A percentile compares a stretch with the other conserved stretches of the same genome.
Conservation (phyloP, 345 rosid species). For the Corymbia maculata region DNA sequence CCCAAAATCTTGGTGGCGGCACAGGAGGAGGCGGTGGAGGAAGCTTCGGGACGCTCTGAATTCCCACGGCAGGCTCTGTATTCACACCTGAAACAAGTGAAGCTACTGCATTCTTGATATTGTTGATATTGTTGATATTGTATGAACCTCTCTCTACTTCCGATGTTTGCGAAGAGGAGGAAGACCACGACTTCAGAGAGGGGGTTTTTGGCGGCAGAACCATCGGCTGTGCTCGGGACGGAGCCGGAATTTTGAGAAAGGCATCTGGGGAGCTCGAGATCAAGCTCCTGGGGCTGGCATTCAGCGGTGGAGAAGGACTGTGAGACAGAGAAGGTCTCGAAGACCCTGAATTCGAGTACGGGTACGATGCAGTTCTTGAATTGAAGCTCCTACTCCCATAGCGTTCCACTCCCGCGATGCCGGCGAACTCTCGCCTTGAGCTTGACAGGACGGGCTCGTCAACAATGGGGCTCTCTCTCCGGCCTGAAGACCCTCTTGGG, state of each 20-base stretch:
- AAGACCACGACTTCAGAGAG: constrained; percentile 8
- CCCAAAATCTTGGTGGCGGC: constrained; percentile 55
- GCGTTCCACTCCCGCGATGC: constrained; percentile 12
- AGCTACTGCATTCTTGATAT: neutral
- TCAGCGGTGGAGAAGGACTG: constrained; percentile 24
- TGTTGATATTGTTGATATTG: neutral
- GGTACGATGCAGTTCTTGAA: constrained; percentile 62
- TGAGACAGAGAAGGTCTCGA: constrained; percentile 35
- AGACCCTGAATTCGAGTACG: constrained; percentile 41
- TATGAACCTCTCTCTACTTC: neutral
- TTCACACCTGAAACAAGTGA: constrained; percentile 4
- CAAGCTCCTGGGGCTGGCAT: constrained; percentile 25
- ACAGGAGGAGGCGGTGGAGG: constrained; percentile 78
- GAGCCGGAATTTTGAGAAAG: constrained; percentile 11
- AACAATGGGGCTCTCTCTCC: constrained; percentile 26
- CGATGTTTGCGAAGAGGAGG: constrained; percentile 7
- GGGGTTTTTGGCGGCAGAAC: neutral
- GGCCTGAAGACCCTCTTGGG: constrained; percentile 73
- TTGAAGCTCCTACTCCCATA: constrained; percentile 42
- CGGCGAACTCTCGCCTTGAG: constrained; percentile 23
- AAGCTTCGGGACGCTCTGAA: constrained; percentile 16
- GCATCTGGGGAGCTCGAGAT: constrained; percentile 39
- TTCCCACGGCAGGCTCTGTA: constrained; percentile 2
- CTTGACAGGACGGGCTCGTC: constrained; percentile 23
- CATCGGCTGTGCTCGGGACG: constrained; percentile 2